Conservation (phyloP, 805 yeast genomes). For the Kurtzmaniella cleridarum region DNA sequence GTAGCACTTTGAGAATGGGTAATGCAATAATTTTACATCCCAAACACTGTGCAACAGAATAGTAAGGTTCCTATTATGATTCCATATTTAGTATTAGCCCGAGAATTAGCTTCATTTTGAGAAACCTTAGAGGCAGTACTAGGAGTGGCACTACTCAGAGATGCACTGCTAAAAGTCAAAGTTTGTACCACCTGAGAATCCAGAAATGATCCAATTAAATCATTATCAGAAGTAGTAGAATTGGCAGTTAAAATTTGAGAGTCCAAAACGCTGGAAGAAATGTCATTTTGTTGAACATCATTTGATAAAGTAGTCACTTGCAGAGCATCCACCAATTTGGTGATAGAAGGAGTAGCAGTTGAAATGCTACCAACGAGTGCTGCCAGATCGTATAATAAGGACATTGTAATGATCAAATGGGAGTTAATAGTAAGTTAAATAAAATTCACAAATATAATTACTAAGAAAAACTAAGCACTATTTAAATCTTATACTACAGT, state of each 20-base stretch:
- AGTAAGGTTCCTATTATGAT: neutral
- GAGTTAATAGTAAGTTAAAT: too few species aligned
- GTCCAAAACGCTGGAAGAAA: neutral
- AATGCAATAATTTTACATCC: neutral
- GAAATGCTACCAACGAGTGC: neutral
- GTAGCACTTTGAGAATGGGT: too few species aligned
- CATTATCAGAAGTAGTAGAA: neutral
- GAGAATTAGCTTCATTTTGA: neutral
- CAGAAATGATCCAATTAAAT: conserved; percentile 3
- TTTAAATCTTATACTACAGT: too few species aligned
- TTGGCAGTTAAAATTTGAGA: neutral
- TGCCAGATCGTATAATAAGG: too few species aligned
- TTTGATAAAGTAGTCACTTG: neutral
- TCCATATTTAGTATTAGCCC: conserved; percentile 1
- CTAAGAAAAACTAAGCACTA: too few species aligned
- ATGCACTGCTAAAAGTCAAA: neutral
- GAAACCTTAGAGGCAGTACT: neutral
- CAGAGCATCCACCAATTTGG: conserved; percentile 2
- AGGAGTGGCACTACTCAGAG: neutral
- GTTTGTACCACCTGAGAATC: conserved; percentile 2
- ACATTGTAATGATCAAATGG: too few species aligned
- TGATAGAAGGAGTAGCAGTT: conserved; percentile 1
- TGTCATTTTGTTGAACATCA: neutral
- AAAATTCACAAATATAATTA: too few species aligned
- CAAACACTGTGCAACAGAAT: neutral